A percentile compares a stretch with the other conserved stretches of the same genome.
Conservation (phyloP, 2,329 filamentous ascomycete genomes). For the Akanthomyces lecanii region DNA sequence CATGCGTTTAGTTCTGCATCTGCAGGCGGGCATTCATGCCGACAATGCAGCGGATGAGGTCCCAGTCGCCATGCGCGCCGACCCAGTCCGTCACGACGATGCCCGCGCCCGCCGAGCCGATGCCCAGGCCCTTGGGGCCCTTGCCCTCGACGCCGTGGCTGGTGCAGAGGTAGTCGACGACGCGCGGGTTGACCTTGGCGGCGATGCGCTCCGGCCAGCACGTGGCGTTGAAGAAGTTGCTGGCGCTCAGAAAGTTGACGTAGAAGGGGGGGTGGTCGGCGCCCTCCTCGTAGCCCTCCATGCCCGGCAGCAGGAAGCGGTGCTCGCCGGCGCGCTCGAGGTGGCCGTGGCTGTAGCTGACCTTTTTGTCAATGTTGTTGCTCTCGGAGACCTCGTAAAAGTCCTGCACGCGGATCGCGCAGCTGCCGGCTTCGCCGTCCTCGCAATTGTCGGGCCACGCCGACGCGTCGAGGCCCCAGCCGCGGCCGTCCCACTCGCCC, state of each 20-base stretch:
- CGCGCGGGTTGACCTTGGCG: slow-evolving; percentile 76
- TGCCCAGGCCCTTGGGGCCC: slow-evolving; percentile 45
- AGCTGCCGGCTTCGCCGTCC: slow-evolving; percentile 65
- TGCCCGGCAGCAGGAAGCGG: slow-evolving; percentile 41
- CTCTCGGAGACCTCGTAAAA: slow-evolving; percentile 84
- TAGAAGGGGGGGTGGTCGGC: slow-evolving; percentile 58
- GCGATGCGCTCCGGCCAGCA: slow-evolving; percentile 96
- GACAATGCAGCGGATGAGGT: slow-evolving; percentile 79
- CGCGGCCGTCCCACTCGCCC: slow-evolving; percentile 42
- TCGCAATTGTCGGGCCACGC: slow-evolving; percentile 86
- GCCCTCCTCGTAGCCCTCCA: slow-evolving; percentile 25
- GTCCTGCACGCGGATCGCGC: slow-evolving; percentile 77
- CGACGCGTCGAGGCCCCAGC: slow-evolving; percentile 58
- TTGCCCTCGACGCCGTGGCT: slow-evolving; percentile 50
- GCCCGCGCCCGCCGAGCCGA: slow-evolving; percentile 74
- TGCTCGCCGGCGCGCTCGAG: slow-evolving; percentile 65
- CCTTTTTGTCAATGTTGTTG: slow-evolving; percentile 75
- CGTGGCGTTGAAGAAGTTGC: slow-evolving; percentile 87
- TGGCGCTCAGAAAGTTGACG: slow-evolving; percentile 85
- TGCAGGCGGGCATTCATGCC: slow-evolving; percentile 78
- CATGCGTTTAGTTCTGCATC: slow-evolving; percentile 35
- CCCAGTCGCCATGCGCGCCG: slow-evolving; percentile 82
- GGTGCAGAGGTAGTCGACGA: slow-evolving; percentile 58
- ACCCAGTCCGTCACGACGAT: slow-evolving; percentile 94
- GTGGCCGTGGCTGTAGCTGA: slow-evolving; percentile 67